Conservation (phyloP, 176 grass and related monocot genomes). For the Oryza glumipatula region DNA sequence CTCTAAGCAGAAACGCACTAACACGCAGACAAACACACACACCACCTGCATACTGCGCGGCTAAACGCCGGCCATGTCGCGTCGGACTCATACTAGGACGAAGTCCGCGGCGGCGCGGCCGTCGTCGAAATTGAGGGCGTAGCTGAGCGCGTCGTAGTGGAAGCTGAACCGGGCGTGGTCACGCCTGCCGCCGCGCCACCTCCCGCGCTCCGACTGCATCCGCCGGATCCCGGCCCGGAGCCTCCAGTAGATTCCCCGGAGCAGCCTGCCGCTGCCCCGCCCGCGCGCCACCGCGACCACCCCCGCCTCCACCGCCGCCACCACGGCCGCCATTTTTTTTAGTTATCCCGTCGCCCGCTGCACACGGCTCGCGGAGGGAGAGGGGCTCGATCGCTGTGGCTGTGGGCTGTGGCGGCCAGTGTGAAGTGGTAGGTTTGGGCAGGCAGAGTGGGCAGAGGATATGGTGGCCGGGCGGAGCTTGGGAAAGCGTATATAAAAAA, state of each 20-base stretch:
- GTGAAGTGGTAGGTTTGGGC: conserved; percentile 18
- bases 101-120: conserved; percentile 49
- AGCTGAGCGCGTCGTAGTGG: conserved; percentile 95
- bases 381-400: background rate
- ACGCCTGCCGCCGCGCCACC: conserved; percentile 45
- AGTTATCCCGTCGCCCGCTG: background rate
- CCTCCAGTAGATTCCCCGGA: conserved; percentile 71
- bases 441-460: conserved; percentile 25
- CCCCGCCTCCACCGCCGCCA: conserved; percentile 61
- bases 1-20: background rate
- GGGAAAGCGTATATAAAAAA: conserved; percentile 35
- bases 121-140: conserved; percentile 96
- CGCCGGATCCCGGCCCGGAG: conserved; percentile 67
- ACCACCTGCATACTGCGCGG: background rate
- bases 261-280: conserved; percentile 48
- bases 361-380: background rate
- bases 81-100: background rate
- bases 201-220: conserved; percentile 52
- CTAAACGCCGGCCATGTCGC: background rate
- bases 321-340: conserved; percentile 37
- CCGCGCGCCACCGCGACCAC: conserved; percentile 53
- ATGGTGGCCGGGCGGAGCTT: background rate
- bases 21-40: background rate
- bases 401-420: background rate
- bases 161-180: conserved; percentile 58